These are phyloP conservation scores for Calvatia gigantea DNA, from an alignment of 768 basidiomycete species.

Conservation along the genomic window DNA sequence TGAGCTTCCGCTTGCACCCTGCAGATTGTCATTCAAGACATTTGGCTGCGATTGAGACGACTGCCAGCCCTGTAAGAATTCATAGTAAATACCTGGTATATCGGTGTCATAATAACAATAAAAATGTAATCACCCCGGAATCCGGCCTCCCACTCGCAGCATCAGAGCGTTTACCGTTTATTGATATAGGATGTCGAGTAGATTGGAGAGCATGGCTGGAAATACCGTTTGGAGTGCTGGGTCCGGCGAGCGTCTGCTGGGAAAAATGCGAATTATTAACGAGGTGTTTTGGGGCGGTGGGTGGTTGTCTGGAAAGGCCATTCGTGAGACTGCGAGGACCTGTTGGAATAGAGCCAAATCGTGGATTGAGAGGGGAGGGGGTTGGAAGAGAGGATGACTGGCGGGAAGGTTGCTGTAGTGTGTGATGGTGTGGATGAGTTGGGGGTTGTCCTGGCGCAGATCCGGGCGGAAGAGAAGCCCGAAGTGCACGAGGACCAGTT, in stretches of 20 bases:
- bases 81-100: constrained; percentile 18
- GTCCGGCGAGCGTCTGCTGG: constrained; percentile 14
- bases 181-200: constrained; percentile 32
- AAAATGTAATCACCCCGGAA: constrained; percentile 21
- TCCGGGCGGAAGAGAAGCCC: constrained; percentile 41
- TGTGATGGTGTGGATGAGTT: constrained; percentile 28
- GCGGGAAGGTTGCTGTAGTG: constrained; percentile 26
- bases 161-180: constrained; percentile 35
- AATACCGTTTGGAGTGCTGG: constrained; percentile 21
- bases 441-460: constrained; percentile 20
- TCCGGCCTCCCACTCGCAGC: constrained; percentile 13
- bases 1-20: constrained; percentile 15
- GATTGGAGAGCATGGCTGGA: constrained; percentile 20
- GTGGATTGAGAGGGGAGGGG: constrained; percentile 13
- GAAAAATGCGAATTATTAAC: constrained; percentile 32
- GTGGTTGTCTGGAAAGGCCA: constrained; percentile 27
- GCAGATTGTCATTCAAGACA: constrained; percentile 22
- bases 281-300: constrained; percentile 37
- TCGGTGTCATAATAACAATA: constrained; percentile 16
- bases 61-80: constrained; percentile 24
- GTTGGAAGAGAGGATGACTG: constrained; percentile 21
- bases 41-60: constrained; percentile 25
- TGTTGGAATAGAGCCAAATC: constrained; percentile 43
- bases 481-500: constrained; percentile 66
- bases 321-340: constrained; percentile 60